phyloP scores from a whole-genome alignment of 441 rosid genomes.

The Gossypium schwendimanii region DNA sequence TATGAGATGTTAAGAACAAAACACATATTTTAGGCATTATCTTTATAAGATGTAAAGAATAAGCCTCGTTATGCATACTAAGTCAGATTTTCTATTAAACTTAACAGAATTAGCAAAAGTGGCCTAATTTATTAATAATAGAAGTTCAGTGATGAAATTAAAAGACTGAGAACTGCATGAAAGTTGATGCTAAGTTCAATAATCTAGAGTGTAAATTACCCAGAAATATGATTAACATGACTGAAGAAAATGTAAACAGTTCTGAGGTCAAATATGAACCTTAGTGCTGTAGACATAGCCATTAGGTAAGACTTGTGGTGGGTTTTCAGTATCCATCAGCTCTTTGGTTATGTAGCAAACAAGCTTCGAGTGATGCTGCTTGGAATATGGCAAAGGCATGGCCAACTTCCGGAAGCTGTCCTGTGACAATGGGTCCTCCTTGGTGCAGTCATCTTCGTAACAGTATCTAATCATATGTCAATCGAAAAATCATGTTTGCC shows the following conservation, averaged over 20 bases:
- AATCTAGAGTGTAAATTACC: not conserved
- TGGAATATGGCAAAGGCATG: constrained; percentile 71
- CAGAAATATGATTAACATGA: not conserved
- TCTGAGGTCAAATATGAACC: constrained; percentile 32
- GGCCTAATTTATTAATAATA: not conserved
- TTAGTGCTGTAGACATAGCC: constrained; percentile 89
- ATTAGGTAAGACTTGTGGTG: constrained; percentile 89
- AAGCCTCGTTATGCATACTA: not conserved
- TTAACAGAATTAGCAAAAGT: not conserved
- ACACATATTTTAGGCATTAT: not conserved
- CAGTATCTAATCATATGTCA: constrained; percentile 56
- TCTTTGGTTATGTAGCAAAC: constrained; percentile 90
- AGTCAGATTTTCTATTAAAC: not conserved
- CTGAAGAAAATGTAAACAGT: not conserved
- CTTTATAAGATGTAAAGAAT: not conserved
- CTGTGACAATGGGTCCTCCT: constrained; percentile 90
- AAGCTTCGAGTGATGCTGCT: constrained; percentile 92
- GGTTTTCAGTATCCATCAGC: constrained; percentile 95
- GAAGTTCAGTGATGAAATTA: not conserved
- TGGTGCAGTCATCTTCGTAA: constrained; percentile 74
- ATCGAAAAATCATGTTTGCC: constrained; percentile 21
- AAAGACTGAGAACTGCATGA: not conserved
- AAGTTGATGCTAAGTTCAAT: not conserved
- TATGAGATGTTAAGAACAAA: too few species aligned
- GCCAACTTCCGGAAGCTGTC: constrained; percentile 85